Percentiles rank a stretch among this genome's conserved stretches.
Evolutionary conservation across 768 basidiomycete genomes (phyloP).

Genomic region (Agaricus subrufescens): DNA sequence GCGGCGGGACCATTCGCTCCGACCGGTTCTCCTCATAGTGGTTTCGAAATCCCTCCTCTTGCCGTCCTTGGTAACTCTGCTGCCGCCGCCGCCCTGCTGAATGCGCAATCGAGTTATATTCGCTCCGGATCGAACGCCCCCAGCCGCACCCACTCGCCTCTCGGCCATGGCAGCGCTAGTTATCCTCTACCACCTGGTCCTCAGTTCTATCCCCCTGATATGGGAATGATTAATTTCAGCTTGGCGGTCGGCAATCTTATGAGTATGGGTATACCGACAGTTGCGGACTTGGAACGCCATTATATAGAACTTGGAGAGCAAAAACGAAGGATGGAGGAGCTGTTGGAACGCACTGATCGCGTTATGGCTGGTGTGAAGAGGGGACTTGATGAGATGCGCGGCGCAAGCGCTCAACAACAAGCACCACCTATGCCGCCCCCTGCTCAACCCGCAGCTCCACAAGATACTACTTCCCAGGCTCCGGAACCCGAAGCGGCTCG

Average conservation of each 20-base stretch:
- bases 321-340: conserved; percentile 61
- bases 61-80: conserved; percentile 31
- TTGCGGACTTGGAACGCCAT: conserved; percentile 66
- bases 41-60: conserved; percentile 63
- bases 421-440: conserved; percentile 9
- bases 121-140: conserved; percentile 63
- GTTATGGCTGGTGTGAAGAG: conserved; percentile 69
- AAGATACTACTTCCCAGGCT: conserved; percentile 12
- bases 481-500: conserved; percentile 11
- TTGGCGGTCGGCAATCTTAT: conserved; percentile 31
- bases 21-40: conserved; percentile 24
- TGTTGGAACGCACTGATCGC: conserved; percentile 71
- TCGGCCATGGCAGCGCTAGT: conserved; percentile 39
- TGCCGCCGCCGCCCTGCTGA: conserved; percentile 26
- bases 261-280: conserved; percentile 37
- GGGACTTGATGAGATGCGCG: conserved; percentile 73
- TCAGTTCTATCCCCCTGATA: conserved; percentile 17
- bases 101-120: conserved; percentile 51
- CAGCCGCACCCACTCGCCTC: conserved; percentile 69
- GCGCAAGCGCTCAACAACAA: conserved; percentile 11
- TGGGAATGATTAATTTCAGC: conserved; percentile 22
- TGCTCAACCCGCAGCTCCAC: conserved; percentile 9
- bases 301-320: conserved; percentile 61
- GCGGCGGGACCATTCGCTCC: conserved; percentile 8
- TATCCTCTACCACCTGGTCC: conserved; percentile 19